Evolutionary conservation across 2,329 filamentous ascomycete species (phyloP).

Genomic region (Talaromyces sp.): DNA sequence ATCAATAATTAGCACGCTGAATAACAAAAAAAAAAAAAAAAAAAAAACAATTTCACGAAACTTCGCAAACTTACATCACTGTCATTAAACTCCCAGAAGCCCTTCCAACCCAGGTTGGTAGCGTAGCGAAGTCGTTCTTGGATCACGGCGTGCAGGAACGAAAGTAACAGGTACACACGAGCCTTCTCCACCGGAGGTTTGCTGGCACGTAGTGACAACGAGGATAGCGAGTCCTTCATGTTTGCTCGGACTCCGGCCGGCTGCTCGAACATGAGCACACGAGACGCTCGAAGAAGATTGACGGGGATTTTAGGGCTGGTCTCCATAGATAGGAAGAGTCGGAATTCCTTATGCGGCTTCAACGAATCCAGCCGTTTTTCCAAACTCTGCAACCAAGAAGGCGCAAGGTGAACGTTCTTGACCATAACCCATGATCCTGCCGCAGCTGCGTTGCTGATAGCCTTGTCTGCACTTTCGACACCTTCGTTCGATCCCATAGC

Average conservation of each 20-base stretch:
- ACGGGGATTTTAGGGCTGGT: constrained; percentile 94
- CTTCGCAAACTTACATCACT: constrained; percentile 70
- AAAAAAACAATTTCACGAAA: background rate
- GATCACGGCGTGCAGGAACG: constrained; percentile 91
- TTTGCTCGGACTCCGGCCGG: constrained; percentile 94
- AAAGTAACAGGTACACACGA: constrained; percentile 82
- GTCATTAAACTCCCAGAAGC: constrained; percentile 99
- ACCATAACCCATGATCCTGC: constrained; percentile 93
- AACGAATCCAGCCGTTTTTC: constrained; percentile 96
- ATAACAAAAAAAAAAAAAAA: too few species aligned
- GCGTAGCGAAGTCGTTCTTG: constrained; percentile 94
- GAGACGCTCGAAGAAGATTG: constrained; percentile 85
- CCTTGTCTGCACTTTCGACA: constrained; percentile 87
- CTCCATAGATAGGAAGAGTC: constrained; percentile 97
- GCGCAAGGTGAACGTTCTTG: constrained; percentile 97
- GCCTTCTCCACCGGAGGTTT: constrained; percentile 88
- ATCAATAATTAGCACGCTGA: constrained; percentile 18
- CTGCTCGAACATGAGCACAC: constrained; percentile 96
- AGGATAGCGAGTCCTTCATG: constrained; percentile 95
- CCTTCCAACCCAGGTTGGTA: constrained; percentile 92
- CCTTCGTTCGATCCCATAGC: constrained; percentile 99
- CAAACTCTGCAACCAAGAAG: constrained; percentile 92
- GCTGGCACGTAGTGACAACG: constrained; percentile 66
- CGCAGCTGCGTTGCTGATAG: constrained; percentile 85
- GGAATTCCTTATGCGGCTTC: constrained; percentile 88